phyloP scores from a whole-genome alignment of 75 land plant genomes.

The Sequoiadendron giganteum region DNA sequence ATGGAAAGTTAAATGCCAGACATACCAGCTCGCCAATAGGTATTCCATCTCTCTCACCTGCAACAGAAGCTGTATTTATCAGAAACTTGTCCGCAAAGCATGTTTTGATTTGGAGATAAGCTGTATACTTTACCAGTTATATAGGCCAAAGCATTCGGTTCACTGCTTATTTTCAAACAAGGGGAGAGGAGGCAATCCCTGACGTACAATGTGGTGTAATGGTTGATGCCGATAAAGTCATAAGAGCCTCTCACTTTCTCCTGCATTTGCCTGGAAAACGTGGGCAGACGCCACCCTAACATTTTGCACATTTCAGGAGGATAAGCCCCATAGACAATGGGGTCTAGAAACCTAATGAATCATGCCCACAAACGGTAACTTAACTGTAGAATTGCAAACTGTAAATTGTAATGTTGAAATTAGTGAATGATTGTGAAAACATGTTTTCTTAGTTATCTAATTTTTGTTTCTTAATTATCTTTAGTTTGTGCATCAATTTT shows the following conservation, averaged over 20 bases:
- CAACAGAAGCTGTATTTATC: neutral
- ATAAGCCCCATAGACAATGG: constrained; percentile 34
- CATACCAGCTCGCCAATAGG: constrained; percentile 42
- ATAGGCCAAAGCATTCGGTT: neutral
- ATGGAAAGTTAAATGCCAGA: too few species aligned
- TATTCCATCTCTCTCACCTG: constrained; percentile 36
- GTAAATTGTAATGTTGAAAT: too few species aligned
- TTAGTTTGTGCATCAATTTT: too few species aligned
- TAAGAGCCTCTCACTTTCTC: constrained; percentile 18
- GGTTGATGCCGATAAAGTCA: constrained; percentile 60
- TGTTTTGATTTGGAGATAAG: neutral
- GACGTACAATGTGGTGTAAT: constrained; percentile 24
- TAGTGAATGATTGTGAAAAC: too few species aligned
- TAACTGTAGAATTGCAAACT: constrained; percentile 19
- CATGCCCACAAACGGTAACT: constrained; percentile 15
- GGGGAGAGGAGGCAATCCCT: neutral
- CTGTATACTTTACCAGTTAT: neutral
- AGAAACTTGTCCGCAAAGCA: too few species aligned
- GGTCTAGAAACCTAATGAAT: constrained; percentile 30
- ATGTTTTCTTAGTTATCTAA: too few species aligned
- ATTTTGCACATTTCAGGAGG: constrained; percentile 30
- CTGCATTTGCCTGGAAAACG: constrained; percentile 11
- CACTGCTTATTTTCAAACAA: neutral
- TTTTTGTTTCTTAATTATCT: too few species aligned
- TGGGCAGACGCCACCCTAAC: constrained; percentile 31